phyloP scores from a whole-genome alignment of 768 basidiomycete genomes.

The Boletus subparvulus region DNA sequence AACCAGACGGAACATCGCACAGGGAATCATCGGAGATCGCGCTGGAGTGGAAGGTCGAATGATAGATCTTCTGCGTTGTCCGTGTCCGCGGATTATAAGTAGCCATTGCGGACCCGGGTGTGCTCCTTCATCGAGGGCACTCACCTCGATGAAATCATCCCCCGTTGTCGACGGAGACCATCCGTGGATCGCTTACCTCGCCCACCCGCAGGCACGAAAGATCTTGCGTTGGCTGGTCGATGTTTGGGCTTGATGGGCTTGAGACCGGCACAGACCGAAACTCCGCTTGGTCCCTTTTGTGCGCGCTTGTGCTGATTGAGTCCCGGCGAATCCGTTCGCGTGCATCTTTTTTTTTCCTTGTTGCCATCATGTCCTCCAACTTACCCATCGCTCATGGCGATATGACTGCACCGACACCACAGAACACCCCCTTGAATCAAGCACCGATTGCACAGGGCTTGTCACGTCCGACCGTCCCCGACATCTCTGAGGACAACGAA shows the following conservation, averaged over 20 bases:
- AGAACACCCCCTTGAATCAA: conserved; percentile 85
- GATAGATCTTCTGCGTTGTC: background rate
- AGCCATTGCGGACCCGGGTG: background rate
- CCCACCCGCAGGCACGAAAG: background rate
- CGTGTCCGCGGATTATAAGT: background rate
- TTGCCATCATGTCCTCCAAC: conserved; percentile 61
- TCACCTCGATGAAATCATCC: background rate
- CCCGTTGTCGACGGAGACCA: background rate
- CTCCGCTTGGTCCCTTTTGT: conserved; percentile 33
- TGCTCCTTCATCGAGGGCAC: background rate
- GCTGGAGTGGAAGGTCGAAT: too few species aligned
- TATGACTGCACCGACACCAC: conserved; percentile 87
- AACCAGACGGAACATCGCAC: background rate
- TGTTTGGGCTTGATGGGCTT: background rate
- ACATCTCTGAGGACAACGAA: conserved; percentile 81
- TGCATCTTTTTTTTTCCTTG: conserved; percentile 23
- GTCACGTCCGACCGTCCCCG: conserved; percentile 85
- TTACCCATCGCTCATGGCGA: conserved; percentile 60
- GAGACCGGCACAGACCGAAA: conserved; percentile 35
- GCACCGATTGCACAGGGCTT: conserved; percentile 78
- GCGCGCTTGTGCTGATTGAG: conserved; percentile 27
- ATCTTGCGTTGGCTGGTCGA: background rate
- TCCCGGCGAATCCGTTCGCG: conserved; percentile 16
- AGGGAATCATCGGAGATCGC: too few species aligned
- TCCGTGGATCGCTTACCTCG: background rate